A percentile compares a stretch with the other conserved stretches of the same genome.
phyloP scores from a whole-genome alignment of 1,139 yeast species.

The Magnusiomyces suaveolens region DNA sequence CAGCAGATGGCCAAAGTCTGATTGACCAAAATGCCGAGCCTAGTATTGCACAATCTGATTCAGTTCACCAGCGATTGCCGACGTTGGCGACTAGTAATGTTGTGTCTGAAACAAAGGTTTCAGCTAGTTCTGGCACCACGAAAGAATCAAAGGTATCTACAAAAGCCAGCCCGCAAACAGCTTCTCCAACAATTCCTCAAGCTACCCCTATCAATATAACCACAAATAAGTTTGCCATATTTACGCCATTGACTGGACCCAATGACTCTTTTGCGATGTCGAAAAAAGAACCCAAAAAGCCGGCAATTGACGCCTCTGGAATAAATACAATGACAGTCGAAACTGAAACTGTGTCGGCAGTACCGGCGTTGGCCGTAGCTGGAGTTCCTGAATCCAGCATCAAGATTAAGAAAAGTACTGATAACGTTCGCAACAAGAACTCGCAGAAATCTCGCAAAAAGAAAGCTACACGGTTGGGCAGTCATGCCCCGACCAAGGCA shows the following conservation, averaged over 20 bases:
- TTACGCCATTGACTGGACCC: background rate
- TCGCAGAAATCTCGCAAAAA: constrained; percentile 20
- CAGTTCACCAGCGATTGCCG: background rate
- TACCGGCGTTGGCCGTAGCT: constrained; percentile 29
- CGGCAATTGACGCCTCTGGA: background rate
- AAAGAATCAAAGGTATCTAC: background rate
- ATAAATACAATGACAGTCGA: constrained; percentile 33
- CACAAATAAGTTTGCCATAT: constrained; percentile 1
- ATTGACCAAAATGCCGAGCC: background rate
- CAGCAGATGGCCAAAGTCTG: background rate
- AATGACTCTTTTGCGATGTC: background rate
- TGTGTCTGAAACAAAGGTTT: background rate
- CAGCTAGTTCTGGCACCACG: background rate
- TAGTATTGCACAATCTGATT: background rate
- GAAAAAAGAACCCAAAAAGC: background rate
- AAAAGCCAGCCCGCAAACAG: background rate
- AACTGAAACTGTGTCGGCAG: constrained; percentile 36
- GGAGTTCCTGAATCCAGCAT: constrained; percentile 17
- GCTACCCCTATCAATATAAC: background rate
- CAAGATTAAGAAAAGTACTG: constrained; percentile 28
- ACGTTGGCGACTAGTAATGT: background rate
- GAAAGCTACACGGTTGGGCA: constrained; percentile 3
- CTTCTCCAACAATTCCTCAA: background rate
- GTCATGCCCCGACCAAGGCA: constrained; percentile 45
- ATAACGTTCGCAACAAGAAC: constrained; percentile 21